Evolutionary conservation across 1,284 basidiomycete species (phyloP), one percentile per base, ranked within the genome.

Genomic region (Irpex sp.): DNA sequence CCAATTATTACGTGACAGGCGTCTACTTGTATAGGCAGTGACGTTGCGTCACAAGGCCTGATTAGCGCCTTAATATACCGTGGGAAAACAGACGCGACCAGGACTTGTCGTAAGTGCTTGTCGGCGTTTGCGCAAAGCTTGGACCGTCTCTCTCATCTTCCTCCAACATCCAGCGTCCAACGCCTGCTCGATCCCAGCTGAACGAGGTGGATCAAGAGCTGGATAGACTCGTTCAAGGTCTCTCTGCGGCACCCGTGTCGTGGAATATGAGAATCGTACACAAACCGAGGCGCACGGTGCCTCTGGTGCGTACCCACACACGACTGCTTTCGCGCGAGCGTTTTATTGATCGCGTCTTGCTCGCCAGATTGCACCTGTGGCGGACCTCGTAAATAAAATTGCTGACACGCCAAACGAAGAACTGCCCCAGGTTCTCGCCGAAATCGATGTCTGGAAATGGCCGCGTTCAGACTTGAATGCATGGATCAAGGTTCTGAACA

Each of bases 381-480:
- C 83, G 68, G 86, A 90, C 72, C 84, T 94, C 68, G 91, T 94
- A 67, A 78, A 79, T 62, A 89, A 82, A 68, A 80, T 93, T n/a
- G 71, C 85, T 56, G 81, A 80, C 65, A 88, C 87, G 4, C 78
- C 85, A 5, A 86, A 85, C 63, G 85, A 92, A 59, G 84, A 91
- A 68, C 78, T 94, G 17, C 77, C 86, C 1, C 79, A 84, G 63
- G 82, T 87, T 63, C 81, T 95, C 56, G 77, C 82, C 52, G 76
- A 83, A 67, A 88, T 93, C 69, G 85, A 89, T 68, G 76, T 80
- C 15, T 99, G 97, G 97, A 90, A 86, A 76, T 99, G 94, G 91
- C 94, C 96, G 34, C 87, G 97, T 67, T 97, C 96, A 63, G 97
- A 99, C 81, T 85, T 99, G 64, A 95, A 98, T 79, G 91, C 93